These are phyloP conservation scores for Xylaria acuta DNA, from an alignment of 495 filamentous ascomycete genomes.

Conservation along the genomic window DNA sequence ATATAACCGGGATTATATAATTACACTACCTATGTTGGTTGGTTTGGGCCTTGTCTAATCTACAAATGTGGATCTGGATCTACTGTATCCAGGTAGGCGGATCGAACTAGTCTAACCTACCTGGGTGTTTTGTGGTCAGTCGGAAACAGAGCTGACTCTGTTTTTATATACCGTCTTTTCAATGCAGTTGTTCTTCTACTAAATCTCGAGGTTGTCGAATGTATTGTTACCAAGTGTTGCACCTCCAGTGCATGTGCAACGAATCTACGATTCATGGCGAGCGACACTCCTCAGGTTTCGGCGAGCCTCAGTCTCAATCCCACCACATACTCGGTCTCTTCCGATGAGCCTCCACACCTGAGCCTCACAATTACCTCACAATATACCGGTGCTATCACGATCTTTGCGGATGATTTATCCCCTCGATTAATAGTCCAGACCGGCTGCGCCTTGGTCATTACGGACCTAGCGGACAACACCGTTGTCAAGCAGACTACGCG, in stretches of 20 bases:
- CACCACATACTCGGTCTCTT: not conserved
- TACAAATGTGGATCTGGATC: not conserved
- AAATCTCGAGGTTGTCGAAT: too few species aligned
- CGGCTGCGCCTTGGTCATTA: not conserved
- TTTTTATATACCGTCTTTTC: not conserved
- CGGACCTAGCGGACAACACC: constrained; percentile 1
- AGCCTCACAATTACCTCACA: not conserved
- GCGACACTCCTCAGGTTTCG: not conserved
- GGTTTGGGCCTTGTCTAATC: not conserved
- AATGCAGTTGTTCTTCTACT: too few species aligned
- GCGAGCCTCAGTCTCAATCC: not conserved
- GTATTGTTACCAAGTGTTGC: too few species aligned
- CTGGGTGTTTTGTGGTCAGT: too few species aligned
- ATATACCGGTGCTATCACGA: not conserved
- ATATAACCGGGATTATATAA: not conserved
- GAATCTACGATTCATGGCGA: not conserved
- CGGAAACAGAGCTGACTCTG: not conserved
- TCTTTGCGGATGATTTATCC: not conserved
- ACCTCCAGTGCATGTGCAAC: not conserved
- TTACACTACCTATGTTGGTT: too few species aligned
- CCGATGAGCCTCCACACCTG: not conserved
- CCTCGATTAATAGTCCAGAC: not conserved
- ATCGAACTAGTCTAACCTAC: not conserved
- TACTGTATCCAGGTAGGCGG: not conserved
- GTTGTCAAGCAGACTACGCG: not conserved